Evolutionary conservation across 2,329 filamentous ascomycete genomes (phyloP).

Genomic region (Ceratocystiopsis sp.): DNA sequence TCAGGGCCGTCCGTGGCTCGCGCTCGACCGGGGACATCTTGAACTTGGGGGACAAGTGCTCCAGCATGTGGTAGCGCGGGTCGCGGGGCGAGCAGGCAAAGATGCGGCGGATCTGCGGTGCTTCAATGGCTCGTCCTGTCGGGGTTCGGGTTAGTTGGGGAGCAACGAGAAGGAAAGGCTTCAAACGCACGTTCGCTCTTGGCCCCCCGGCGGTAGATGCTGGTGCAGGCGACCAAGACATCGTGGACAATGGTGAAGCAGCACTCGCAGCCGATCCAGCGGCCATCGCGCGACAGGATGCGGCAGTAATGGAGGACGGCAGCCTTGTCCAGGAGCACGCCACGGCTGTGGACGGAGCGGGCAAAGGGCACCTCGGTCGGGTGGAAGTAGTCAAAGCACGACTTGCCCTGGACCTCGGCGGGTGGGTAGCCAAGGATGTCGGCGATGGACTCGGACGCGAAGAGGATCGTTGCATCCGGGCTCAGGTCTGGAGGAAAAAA

Average conservation of each 20-base stretch:
- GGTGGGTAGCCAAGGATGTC: conserved; percentile 71
- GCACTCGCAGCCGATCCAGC: conserved; percentile 69
- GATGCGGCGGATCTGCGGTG: conserved; percentile 59
- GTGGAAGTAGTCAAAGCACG: conserved; percentile 77
- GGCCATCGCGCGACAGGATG: conserved; percentile 48
- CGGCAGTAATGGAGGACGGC: conserved; percentile 68
- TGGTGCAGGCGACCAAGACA: conserved; percentile 71
- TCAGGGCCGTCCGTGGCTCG: conserved; percentile 68
- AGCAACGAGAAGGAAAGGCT: neutral
- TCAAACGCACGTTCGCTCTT: conserved; percentile 54
- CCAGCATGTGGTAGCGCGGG: conserved; percentile 78
- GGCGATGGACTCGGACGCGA: conserved; percentile 66
- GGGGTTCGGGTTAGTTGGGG: neutral
- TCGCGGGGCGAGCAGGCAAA: conserved; percentile 71
- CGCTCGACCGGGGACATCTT: conserved; percentile 43
- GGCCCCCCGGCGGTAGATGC: conserved; percentile 51
- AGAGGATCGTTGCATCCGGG: conserved; percentile 61
- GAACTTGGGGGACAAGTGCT: conserved; percentile 72
- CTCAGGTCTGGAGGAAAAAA: conserved; percentile 42
- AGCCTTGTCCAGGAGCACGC: conserved; percentile 65
- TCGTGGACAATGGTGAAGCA: conserved; percentile 82
- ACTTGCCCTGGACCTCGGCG: conserved; percentile 56
- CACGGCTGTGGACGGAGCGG: conserved; percentile 52
- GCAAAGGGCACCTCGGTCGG: conserved; percentile 65
- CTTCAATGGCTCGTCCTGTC: conserved; percentile 57